phyloP scores from a whole-genome alignment of 352 stramenopile genomes.

The Globisporangium viniferum region DNA sequence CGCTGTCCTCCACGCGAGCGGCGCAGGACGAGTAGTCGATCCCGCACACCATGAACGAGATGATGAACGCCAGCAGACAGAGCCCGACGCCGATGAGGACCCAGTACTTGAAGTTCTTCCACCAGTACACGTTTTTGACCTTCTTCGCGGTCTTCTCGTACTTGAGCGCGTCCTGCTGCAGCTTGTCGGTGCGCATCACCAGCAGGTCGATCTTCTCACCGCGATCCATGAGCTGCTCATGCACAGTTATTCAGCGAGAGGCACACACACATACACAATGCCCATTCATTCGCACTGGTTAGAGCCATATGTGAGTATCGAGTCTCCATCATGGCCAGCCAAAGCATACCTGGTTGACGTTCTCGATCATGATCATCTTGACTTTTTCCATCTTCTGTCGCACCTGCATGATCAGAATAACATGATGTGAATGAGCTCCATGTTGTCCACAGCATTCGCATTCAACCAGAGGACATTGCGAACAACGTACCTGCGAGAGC shows the following conservation, averaged over 20 bases:
- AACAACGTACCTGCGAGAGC: constrained; percentile 42
- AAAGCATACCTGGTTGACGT: constrained; percentile 88
- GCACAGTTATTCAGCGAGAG: not conserved
- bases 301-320: not conserved
- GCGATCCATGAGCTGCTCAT: constrained; percentile 93
- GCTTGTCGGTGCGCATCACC: constrained; percentile 84
- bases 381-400: constrained; percentile 97
- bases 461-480: not conserved
- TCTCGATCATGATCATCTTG: constrained; percentile 98
- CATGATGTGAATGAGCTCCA: not conserved
- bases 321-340: too few relatives aligned
- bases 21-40: constrained; percentile 64
- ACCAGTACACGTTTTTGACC: constrained; percentile 90
- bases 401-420: constrained; percentile 30
- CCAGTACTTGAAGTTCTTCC: constrained; percentile 84
- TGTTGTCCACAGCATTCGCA: too few relatives aligned
- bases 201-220: constrained; percentile 97
- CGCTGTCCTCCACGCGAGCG: constrained; percentile 36
- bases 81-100: constrained; percentile 54
- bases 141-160: constrained; percentile 94
- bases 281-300: not conserved
- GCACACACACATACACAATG: not conserved
- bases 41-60: constrained; percentile 73
- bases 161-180: constrained; percentile 96
- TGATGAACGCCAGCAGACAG: constrained; percentile 52